Base-by-base conservation (phyloP, 1,284 basidiomycete genomes). In the Fistulinella staudtii region DNA sequence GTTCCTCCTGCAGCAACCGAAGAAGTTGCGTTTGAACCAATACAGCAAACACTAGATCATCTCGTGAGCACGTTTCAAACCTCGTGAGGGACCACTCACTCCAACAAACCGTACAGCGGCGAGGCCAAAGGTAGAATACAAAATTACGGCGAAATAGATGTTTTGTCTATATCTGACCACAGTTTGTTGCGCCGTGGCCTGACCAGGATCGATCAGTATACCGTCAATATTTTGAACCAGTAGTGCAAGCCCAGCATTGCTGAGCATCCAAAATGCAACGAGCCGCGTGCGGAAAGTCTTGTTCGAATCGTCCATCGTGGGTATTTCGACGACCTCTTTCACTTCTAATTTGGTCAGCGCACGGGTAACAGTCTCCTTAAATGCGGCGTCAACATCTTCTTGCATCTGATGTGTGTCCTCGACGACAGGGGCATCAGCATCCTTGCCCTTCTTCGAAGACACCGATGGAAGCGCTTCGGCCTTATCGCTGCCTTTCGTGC, bases 401-500 rank as follows among this genome's bases (percentile, higher is more conserved):
- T 91, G 89, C 24, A 79, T 79, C 51, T 80, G 81, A 50, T 81
- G 80, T 23, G 79, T 84, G 63, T 89, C 93, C 56, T 93, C 89
- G 13, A 93, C 89, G 22, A 92, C 85, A 6, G 85, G 80, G 8
- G 74, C 73, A 44, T 84, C 88, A 2, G 82, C 78, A 36, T 79
- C 83, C 63, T 90, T 89, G 29, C 74, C 70, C 65, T 93, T 92
- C 52, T 82, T 86, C 8, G 86, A 93, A 10, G 82, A 89, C 36
- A 96, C 83, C 0, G 91, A 89, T 0, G 94, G 95, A n/a, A 98
- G 72, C 1, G 88, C 88, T 56, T 97, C 94, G 0, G 84, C 93
- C 66, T 95, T 94, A 71, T 98, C 95, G 46, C 89, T 92, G 40
- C 94, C 94, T 69, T 95, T 95, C 10, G 93, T 96, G 68, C 93